Percentiles rank a stretch among this genome's conserved stretches.
phyloP scores from a whole-genome alignment of 495 filamentous ascomycete species.

The Monascus purpureus region DNA sequence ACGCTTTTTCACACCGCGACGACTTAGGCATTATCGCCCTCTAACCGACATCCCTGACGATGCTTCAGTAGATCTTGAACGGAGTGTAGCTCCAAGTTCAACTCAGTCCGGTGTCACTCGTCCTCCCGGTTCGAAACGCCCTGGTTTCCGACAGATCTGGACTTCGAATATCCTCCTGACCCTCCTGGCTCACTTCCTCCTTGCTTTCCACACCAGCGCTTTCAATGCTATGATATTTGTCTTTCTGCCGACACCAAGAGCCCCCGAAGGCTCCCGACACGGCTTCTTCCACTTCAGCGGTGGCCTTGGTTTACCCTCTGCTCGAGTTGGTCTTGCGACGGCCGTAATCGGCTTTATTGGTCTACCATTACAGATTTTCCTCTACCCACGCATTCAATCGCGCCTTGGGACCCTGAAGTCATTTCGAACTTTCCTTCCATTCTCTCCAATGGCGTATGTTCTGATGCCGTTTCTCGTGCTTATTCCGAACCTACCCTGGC shows the following conservation, averaged over 20 bases:
- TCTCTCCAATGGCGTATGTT: slow-evolving; percentile 54
- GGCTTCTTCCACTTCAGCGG: slow-evolving; percentile 54
- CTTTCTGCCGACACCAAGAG: slow-evolving; percentile 53
- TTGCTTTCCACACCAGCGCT: slow-evolving; percentile 61
- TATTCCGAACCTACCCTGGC: slow-evolving; percentile 30
- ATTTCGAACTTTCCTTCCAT: slow-evolving; percentile 41
- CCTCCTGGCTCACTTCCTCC: slow-evolving; percentile 46
- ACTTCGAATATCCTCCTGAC: slow-evolving; percentile 48
- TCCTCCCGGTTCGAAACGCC: slow-evolving; percentile 13
- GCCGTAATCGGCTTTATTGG: slow-evolving; percentile 56
- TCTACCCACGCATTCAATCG: slow-evolving; percentile 50
- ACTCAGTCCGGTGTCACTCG: slow-evolving; percentile 14
- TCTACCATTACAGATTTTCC: slow-evolving; percentile 51
- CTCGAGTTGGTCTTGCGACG: slow-evolving; percentile 54
- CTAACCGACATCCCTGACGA: slow-evolving; percentile 14
- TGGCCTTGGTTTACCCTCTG: slow-evolving; percentile 55
- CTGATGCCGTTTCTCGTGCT: slow-evolving; percentile 54
- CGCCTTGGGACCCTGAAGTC: slow-evolving; percentile 47
- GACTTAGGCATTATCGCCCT: slow-evolving; percentile 14
- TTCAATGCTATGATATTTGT: slow-evolving; percentile 65
- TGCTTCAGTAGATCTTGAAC: slow-evolving; percentile 19
- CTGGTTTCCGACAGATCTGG: slow-evolving; percentile 45
- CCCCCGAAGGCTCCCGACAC: slow-evolving; percentile 27
- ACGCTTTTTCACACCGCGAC: slow-evolving; percentile 16
- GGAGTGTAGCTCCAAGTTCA: slow-evolving; percentile 14